Evolutionary conservation across 495 filamentous ascomycete genomes (phyloP), one percentile per base, ranked within the genome.

Genomic region (Oleoguttula mirabilis): DNA sequence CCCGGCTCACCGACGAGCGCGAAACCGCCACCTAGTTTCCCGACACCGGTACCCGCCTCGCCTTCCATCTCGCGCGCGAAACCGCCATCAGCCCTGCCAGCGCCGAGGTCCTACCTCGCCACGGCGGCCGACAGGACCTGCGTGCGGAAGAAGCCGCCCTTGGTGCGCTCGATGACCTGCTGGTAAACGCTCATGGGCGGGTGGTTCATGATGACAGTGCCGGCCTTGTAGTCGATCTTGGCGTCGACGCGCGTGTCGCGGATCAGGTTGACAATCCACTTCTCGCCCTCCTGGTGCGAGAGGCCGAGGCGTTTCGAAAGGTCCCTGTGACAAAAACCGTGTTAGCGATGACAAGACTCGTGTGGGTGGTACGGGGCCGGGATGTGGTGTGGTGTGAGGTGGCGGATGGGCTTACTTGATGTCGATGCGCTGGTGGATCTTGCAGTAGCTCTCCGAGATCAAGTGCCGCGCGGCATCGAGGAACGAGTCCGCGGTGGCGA

Each of bases 191-290:
- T 92, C 67, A 87, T 86, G 15, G 90, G 88, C 32, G 90, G 90
- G 67, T 98, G 90, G 68, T 98, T 98, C 90, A 98, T 98, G 45
- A 98, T 77, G 21, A 98, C 90, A 30, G 90, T 98, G 52, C 90
- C 90, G 66, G 88, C 85, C 69, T 96, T 82, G 66, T 94, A 96
- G 63, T 98, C 90, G 51, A 98, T 92, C 75, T 98, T 98, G 48
- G 92, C 90, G 55, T 98, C 90, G 30, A 98, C 84, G 38, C 90
- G 73, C 2, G 90, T 98, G 60, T 98, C 90, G 45, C 90, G 78
- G 66, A 98, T 98, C 32, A 96, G 74, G 67, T 98, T 98, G 46
- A 98, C 90, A 51, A 98, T 98, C 92, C 92, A 96, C 71, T 95
- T 96, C 77, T 98, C 90, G 51, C 92, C 90, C 54, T 94, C 90